These are phyloP conservation scores for Cephalotrichum gorgonifer DNA, from an alignment of 2,329 filamentous ascomycete species.

Conservation along the genomic window DNA sequence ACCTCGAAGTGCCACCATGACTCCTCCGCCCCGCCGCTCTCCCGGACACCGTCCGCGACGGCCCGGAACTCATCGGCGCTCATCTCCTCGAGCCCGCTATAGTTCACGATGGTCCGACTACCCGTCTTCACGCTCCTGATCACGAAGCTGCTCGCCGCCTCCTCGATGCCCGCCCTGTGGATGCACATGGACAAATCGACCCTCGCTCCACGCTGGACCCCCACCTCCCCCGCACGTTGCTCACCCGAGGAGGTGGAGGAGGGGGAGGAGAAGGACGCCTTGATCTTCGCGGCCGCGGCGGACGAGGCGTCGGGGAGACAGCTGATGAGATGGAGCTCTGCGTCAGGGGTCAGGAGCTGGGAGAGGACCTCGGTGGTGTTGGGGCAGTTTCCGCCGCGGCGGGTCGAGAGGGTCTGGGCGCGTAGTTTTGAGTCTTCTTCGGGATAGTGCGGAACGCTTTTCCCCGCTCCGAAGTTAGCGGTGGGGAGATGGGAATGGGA, in stretches of 20 bases:
- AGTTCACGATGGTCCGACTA: slow-evolving; percentile 61
- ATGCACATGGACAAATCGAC: slow-evolving; percentile 47
- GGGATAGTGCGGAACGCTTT: slow-evolving; percentile 56
- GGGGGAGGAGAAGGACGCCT: slow-evolving; percentile 49
- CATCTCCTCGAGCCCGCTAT: slow-evolving; percentile 60
- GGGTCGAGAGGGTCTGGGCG: slow-evolving; percentile 44
- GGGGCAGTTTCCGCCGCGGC: slow-evolving; percentile 63
- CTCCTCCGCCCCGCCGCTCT: slow-evolving; percentile 14
- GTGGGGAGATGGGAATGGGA: not conserved
- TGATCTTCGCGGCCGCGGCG: slow-evolving; percentile 38
- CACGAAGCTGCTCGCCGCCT: slow-evolving; percentile 60
- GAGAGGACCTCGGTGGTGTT: slow-evolving; percentile 63
- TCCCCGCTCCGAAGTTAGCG: not conserved
- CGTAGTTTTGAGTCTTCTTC: slow-evolving; percentile 64
- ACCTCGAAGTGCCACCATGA: slow-evolving; percentile 68
- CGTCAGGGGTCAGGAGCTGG: slow-evolving; percentile 36
- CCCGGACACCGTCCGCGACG: slow-evolving; percentile 27
- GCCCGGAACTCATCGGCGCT: slow-evolving; percentile 46
- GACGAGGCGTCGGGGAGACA: slow-evolving; percentile 44
- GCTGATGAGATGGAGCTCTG: slow-evolving; percentile 34
- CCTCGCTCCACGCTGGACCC: slow-evolving; percentile 5
- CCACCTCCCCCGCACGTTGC: not conserved
- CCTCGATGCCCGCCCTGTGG: slow-evolving; percentile 40
- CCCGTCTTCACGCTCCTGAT: slow-evolving; percentile 48
- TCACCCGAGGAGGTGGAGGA: slow-evolving; percentile 17